Percentiles rank a stretch among this genome's conserved stretches.
These are phyloP conservation scores for Ambispora gerdemannii DNA, from an alignment of 192 early-diverging fungal genomes.

Conservation along the genomic window DNA sequence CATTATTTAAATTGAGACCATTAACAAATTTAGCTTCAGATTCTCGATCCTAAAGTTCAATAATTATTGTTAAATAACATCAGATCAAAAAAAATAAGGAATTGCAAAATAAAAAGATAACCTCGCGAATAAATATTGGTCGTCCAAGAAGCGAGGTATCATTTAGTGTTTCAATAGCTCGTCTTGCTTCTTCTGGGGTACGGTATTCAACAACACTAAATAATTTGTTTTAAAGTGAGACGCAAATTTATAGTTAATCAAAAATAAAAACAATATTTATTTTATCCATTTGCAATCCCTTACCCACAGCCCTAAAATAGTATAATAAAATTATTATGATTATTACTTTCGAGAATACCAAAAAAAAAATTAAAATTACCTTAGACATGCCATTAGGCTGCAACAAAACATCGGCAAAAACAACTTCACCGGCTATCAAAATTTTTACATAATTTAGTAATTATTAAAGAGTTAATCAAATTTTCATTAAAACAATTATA, in stretches of 20 bases:
- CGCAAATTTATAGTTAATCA: not conserved
- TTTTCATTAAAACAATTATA: no score
- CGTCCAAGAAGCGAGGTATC: slow-evolving; percentile 69
- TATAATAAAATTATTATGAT: no score
- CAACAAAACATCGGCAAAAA: slow-evolving; percentile 72
- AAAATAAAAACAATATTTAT: not conserved
- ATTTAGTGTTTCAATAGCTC: slow-evolving; percentile 67
- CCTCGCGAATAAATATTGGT: slow-evolving; percentile 75
- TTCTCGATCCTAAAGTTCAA: slow-evolving; percentile 56
- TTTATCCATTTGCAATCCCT: not conserved
- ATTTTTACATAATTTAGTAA: not conserved
- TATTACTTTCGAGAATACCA: no score
- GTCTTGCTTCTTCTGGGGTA: slow-evolving; percentile 69
- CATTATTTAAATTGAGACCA: slow-evolving; percentile 29
- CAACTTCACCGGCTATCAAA: slow-evolving; percentile 64
- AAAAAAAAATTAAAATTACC: slow-evolving; percentile 32
- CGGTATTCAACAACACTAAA: slow-evolving; percentile 73
- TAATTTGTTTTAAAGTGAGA: slow-evolving; percentile 28
- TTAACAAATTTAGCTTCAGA: slow-evolving; percentile 45
- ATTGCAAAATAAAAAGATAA: slow-evolving; percentile 35
- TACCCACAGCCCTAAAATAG: slow-evolving; percentile 36
- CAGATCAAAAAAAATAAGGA: no score
- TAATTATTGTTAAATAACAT: no score
- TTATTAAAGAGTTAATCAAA: not conserved
- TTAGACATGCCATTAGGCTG: slow-evolving; percentile 61